Base-by-base conservation (phyloP, 1,284 basidiomycete genomes). In the Pseudozyma pruni region DNA sequence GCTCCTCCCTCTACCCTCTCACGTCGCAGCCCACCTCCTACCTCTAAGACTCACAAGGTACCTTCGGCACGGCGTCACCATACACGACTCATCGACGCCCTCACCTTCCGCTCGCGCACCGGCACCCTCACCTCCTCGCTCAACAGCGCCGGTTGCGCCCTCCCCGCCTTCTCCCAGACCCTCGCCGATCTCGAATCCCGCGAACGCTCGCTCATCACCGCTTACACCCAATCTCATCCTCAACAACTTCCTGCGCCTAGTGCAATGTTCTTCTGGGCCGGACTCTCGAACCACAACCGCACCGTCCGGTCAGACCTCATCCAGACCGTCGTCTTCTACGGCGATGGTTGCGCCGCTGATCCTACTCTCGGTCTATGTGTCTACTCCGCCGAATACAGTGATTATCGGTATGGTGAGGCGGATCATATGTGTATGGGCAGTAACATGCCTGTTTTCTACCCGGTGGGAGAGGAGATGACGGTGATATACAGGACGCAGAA, bases 211-310 rank as follows among this genome's bases (percentile, higher is more conserved):
- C 51, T 70, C 8, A 47, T 70, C 44, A 70, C 63, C 56, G 51
- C 52, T 32, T 70, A 70, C 41, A 60, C 55, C 0, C n/a, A n/a
- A n/a, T n/a, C 6, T 2, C 35, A 34, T 17, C 66, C 60, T 56
- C 54, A 51, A 37, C 51, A 49, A 31, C 19, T 45, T 16, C 42
- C 54, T 27, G 47, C 13, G 7, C 60, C 67, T 13, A 40, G 33
- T 1, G 67, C 67, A 10, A 70, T 70, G 67, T 70, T 63, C 23
- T 63, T 63, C 49, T 70, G 67, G 67, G 67, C 67, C 1, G 67
- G 67, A 0, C 45, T 70, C n/a, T 63, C 67, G 8, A 70, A 70
- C 39, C 60, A 70, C 41, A 48, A 63, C 33, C 60, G 47, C 3
- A 20, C 11, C 0, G 52, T 63, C 3, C 47, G 42, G 4, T 44